These are phyloP conservation scores for Teunomyces funiuensis DNA, from an alignment of 805 yeast genomes.

Conservation along the genomic window DNA sequence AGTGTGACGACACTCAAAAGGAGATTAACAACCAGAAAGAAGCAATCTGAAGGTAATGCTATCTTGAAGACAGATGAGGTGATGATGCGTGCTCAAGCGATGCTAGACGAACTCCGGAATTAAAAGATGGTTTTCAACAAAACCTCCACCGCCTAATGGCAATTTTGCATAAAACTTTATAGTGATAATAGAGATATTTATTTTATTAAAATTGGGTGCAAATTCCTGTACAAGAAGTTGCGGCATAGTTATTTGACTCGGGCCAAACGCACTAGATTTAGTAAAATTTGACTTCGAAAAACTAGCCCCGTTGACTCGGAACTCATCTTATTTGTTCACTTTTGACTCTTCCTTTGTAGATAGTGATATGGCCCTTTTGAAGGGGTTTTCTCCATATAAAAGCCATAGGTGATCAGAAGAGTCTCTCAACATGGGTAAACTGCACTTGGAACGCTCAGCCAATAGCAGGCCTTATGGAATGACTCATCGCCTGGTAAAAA, in stretches of 20 bases:
- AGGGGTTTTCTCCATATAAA: background rate
- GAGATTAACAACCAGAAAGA: slow-evolving; percentile 36
- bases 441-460: slow-evolving; percentile 1
- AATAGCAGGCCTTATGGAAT: slow-evolving; percentile 1
- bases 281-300: background rate
- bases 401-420: too few species aligned
- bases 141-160: too few species aligned
- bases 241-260: background rate
- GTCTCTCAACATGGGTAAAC: too few species aligned
- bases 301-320: background rate
- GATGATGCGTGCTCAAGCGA: slow-evolving; percentile 40
- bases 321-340: slow-evolving; percentile 2
- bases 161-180: background rate
- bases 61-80: slow-evolving; percentile 23
- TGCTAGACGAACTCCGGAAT: slow-evolving; percentile 36
- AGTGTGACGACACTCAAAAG: slow-evolving; percentile 39
- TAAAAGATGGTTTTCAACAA: slow-evolving; percentile 7
- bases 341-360: slow-evolving; percentile 1
- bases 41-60: slow-evolving; percentile 7
- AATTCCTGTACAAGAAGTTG: background rate
- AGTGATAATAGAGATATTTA: background rate
- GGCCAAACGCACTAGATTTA: background rate
- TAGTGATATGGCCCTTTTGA: background rate
- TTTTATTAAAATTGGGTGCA: slow-evolving; percentile 3
- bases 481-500: slow-evolving; percentile 3